These are phyloP conservation scores for Picea sitchensis DNA, from an alignment of 75 land plant species.

Conservation along the genomic window DNA sequence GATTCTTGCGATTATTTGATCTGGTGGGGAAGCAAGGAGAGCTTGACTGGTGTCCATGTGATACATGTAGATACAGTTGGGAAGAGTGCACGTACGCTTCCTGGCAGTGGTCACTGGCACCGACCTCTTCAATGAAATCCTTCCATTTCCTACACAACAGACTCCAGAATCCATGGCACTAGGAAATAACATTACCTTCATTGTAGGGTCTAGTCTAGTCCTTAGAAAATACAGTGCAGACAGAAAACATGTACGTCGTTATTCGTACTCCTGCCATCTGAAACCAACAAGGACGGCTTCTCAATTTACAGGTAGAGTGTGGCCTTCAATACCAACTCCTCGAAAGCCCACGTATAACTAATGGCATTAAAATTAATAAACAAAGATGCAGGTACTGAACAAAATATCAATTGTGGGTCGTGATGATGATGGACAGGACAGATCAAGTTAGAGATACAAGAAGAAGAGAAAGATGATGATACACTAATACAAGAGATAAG, in stretches of 20 bases:
- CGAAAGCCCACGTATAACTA: not conserved
- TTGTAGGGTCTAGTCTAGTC: conserved; percentile 10
- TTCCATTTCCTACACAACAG: not conserved
- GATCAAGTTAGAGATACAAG: not conserved
- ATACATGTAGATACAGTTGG: not conserved
- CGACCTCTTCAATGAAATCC: not conserved
- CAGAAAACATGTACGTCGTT: not conserved
- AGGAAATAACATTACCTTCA: conserved; percentile 1
- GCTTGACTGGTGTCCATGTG: not conserved
- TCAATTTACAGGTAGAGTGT: conserved; percentile 1
- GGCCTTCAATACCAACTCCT: conserved; percentile 2
- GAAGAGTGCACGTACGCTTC: not conserved
- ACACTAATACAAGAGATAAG: not conserved
- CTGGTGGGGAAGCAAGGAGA: not conserved
- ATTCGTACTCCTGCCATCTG: conserved; percentile 5
- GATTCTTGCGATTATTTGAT: conserved; percentile 4
- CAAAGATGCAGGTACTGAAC: not conserved
- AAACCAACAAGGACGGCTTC: not conserved
- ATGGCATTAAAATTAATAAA: too few species aligned
- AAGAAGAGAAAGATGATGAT: not conserved
- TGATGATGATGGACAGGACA: not conserved
- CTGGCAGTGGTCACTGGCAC: too few species aligned
- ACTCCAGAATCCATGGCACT: not conserved
- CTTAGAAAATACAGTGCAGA: not conserved
- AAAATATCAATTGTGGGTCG: conserved; percentile 1